Evolutionary conservation across 1,284 basidiomycete species (phyloP).

Genomic region (Lentinus polychrous): DNA sequence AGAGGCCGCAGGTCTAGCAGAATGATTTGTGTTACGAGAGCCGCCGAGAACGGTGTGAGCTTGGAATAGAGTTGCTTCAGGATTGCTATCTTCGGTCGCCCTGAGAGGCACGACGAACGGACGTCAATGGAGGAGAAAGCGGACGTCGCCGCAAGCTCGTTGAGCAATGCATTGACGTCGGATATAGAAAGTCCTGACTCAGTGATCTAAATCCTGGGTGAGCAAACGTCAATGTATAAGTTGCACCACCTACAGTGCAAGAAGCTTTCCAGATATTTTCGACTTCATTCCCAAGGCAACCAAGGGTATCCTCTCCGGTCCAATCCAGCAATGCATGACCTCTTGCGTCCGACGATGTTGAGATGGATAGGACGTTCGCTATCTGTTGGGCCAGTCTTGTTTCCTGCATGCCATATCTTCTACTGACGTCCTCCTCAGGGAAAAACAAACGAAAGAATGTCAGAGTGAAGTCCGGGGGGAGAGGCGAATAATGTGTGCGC

Average conservation of each 20-base stretch:
- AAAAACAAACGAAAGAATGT: conserved; percentile 71
- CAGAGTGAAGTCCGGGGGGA: conserved; percentile 41
- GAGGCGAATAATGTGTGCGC: conserved; percentile 33
- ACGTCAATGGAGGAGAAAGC: conserved; percentile 44
- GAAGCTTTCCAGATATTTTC: conserved; percentile 32
- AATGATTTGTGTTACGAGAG: conserved; percentile 75
- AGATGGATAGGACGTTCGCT: conserved; percentile 42
- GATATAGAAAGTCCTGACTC: conserved; percentile 29
- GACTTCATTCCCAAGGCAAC: conserved; percentile 69
- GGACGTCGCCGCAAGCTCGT: conserved; percentile 66
- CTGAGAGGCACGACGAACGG: conserved; percentile 11
- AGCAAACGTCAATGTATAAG: neutral
- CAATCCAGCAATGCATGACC: conserved; percentile 38
- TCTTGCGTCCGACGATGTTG: conserved; percentile 15
- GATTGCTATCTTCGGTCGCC: conserved; percentile 34
- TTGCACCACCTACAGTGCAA: conserved; percentile 25
- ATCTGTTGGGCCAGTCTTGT: conserved; percentile 51
- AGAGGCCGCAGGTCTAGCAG: conserved; percentile 78
- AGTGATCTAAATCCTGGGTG: conserved; percentile 18
- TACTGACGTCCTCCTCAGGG: conserved; percentile 65
- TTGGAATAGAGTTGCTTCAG: conserved; percentile 46
- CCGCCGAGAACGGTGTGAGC: conserved; percentile 53
- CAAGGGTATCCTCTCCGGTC: conserved; percentile 42
- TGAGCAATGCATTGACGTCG: conserved; percentile 58
- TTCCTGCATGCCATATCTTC: conserved; percentile 76